A percentile compares a stretch with the other conserved stretches of the same genome.
phyloP scores from a whole-genome alignment of 179 eudicot species.

The Silene noctiflora region DNA sequence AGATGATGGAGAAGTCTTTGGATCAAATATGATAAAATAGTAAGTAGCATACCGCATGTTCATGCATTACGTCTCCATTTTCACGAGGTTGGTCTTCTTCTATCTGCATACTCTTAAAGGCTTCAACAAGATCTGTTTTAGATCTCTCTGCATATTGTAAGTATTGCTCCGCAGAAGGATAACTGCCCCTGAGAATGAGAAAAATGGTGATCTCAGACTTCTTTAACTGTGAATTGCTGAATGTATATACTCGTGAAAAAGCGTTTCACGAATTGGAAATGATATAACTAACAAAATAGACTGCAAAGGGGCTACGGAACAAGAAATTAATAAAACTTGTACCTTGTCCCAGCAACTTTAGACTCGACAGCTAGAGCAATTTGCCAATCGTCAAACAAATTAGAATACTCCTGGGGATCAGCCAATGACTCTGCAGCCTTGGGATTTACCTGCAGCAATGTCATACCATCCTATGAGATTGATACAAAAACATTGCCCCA shows the following conservation, averaged over 20 bases:
- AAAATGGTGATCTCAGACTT: constrained; percentile 4
- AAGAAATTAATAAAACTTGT: not conserved
- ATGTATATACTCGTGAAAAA: not conserved
- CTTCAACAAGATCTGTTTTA: constrained; percentile 76
- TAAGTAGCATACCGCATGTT: constrained; percentile 33
- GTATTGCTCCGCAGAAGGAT: constrained; percentile 78
- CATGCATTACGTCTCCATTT: constrained; percentile 70
- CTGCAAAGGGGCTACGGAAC: too few species aligned
- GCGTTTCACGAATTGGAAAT: not conserved
- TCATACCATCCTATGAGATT: constrained; percentile 10
- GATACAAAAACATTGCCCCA: not conserved
- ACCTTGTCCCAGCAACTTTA: constrained; percentile 78
- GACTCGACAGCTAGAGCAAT: constrained; percentile 80
- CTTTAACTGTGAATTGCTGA: not conserved
- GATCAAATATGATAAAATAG: not conserved
- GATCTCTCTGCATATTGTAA: constrained; percentile 61
- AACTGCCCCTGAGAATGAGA: constrained; percentile 46
- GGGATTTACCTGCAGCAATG: constrained; percentile 59
- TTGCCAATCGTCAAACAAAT: constrained; percentile 93
- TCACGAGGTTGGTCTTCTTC: constrained; percentile 66
- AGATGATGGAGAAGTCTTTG: not conserved
- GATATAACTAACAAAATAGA: not conserved
- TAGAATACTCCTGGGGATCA: constrained; percentile 90
- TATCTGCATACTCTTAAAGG: constrained; percentile 74
- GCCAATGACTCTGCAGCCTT: constrained; percentile 98